Percentiles rank a stretch among this genome's conserved stretches.
Evolutionary conservation across 306 rosid species (phyloP).

Genomic region (Medicago lupulina): DNA sequence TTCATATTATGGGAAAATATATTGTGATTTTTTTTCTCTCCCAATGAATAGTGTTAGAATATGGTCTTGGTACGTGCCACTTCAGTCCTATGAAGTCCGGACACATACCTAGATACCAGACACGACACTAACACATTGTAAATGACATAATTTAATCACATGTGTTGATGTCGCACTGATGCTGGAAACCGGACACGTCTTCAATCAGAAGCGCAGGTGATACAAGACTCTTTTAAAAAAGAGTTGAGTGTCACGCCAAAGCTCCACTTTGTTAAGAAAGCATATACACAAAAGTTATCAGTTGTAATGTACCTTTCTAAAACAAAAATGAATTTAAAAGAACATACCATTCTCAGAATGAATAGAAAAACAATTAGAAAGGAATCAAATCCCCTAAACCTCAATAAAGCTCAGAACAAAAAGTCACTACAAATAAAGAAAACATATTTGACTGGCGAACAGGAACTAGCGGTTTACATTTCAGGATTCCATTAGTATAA

Average conservation of each 20-base stretch:
- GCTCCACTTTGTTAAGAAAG: constrained; percentile 10
- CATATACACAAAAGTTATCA: constrained; percentile 34
- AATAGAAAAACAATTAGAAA: constrained; percentile 7
- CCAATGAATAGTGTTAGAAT: not conserved
- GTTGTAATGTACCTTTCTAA: not conserved
- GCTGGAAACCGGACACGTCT: too few species aligned
- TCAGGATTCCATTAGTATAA: not conserved
- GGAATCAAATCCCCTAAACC: constrained; percentile 40
- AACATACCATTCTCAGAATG: constrained; percentile 32
- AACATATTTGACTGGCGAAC: constrained; percentile 29
- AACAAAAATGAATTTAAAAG: not conserved
- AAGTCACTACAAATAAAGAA: constrained; percentile 26
- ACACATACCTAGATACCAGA: too few species aligned
- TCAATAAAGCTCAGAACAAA: constrained; percentile 29
- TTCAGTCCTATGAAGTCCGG: too few species aligned
- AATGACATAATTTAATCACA: too few species aligned
- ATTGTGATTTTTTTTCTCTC: not conserved
- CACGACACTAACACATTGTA: too few species aligned
- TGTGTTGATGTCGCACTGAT: too few species aligned
- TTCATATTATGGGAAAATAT: not conserved
- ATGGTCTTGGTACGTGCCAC: not conserved
- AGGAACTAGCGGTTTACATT: constrained; percentile 19
- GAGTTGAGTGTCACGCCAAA: too few species aligned
- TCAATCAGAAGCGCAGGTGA: too few species aligned
- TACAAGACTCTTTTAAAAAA: not conserved